Evolutionary conservation across 2,329 filamentous ascomycete genomes (phyloP), one percentile per base, ranked within the genome.

Genomic region (Colletotrichum sp.): DNA sequence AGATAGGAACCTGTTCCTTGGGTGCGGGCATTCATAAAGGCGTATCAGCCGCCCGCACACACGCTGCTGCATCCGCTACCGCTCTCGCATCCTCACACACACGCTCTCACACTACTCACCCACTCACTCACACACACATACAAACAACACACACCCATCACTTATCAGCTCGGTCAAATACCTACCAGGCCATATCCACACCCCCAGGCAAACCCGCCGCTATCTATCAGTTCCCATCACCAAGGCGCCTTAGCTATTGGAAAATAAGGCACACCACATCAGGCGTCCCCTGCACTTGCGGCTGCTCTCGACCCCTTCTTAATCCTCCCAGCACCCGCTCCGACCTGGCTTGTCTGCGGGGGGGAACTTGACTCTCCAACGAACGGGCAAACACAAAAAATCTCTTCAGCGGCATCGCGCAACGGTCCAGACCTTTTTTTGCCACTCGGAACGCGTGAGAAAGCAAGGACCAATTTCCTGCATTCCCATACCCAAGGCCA

Each of bases 81-180:
- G 56, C 27, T 58, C n/a, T 58, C 55, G 55, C 55, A 58, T 58
- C 27, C 55, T 70, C 67, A 60, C 6, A 52, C 43, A 48, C 43
- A 18, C 30, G 22, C 52, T 18, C 67, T 18, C 67, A 28, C 67
- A 62, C 67, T 30, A 32, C 67, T 30, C 36, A 27, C 48, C 43
- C 70, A 52, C 22, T 56, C 27, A 71, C 71, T 12, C 56, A 32
- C 32, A 15, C 43, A 66, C 43, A 52, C 43, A 52, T 52, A 52
- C 43, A 52, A 52, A 52, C n/a, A 52, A 52, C 43, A 52, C 43
- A 52, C 66, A 68, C 56, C 62, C 68, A 52, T 66, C 75, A 75
- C 70, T 74, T 70, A 77, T 77, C 76, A 77, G 76, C 75, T 77
- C 76, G 76, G 75, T 60, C 76, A 77, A 77, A 77, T 77, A 77